Conservation (phyloP, 345 rosid genomes). For the Euphorbia pulcherrima region DNA sequence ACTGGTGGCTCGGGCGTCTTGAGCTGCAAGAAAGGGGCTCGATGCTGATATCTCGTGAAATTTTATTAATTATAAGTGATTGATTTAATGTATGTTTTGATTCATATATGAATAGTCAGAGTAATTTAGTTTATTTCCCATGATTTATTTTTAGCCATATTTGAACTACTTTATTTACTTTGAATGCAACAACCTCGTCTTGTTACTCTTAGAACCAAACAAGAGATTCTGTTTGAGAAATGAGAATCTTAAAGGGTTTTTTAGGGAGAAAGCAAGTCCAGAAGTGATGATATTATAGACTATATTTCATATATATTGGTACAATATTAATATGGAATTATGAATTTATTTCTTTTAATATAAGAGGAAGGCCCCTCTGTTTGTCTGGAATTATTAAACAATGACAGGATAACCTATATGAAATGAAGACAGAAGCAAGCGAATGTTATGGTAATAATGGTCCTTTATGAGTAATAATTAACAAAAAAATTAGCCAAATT, state of each 20-base stretch:
- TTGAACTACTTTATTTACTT: neutral
- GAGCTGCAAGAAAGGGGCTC: constrained; percentile 21
- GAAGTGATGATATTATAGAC: constrained; percentile 45
- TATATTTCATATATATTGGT: neutral
- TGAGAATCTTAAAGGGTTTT: constrained; percentile 33
- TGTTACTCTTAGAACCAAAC: constrained; percentile 41
- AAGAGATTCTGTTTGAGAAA: constrained; percentile 28
- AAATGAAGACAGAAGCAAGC: constrained; percentile 16
- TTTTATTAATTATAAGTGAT: constrained; percentile 11
- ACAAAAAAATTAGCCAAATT: no score
- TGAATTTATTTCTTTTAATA: neutral
- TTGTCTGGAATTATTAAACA: neutral
- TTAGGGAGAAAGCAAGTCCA: constrained; percentile 35
- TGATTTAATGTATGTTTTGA: constrained; percentile 3
- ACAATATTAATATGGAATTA: no score
- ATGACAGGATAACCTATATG: constrained; percentile 6
- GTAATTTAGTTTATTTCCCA: neutral
- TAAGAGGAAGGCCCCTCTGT: neutral
- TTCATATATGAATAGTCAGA: constrained; percentile 5
- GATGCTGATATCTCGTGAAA: constrained; percentile 34
- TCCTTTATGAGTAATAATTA: no score
- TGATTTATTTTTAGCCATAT: constrained; percentile 10
- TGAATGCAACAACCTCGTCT: constrained; percentile 53
- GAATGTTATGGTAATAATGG: no score
- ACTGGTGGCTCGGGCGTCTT: constrained; percentile 22